Conservation (phyloP, 2,329 filamentous ascomycete species). For the Colletotrichum sidae region DNA sequence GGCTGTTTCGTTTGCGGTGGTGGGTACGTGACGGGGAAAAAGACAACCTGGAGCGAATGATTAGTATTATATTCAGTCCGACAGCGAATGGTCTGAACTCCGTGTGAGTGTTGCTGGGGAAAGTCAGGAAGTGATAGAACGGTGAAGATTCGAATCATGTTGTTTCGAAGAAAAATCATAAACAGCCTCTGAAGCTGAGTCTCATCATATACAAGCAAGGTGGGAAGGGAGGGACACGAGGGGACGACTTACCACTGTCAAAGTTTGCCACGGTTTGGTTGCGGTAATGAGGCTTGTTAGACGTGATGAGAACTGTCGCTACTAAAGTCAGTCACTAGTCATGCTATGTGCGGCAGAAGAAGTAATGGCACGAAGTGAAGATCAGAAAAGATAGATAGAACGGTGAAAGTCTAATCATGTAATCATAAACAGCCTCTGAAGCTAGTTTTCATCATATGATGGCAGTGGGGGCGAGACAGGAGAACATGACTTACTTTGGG, state of each 20-base stretch:
- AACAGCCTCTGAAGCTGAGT: conserved; percentile 58
- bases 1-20: no score
- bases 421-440: conserved; percentile 64
- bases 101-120: background rate
- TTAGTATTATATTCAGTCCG: no score
- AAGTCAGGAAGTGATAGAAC: conserved; percentile 41
- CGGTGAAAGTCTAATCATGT: conserved; percentile 53
- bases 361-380: background rate
- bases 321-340: no score
- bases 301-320: no score
- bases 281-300: no score
- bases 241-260: background rate
- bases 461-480: background rate
- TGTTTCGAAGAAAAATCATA: conserved; percentile 52
- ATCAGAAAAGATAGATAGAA: conserved; percentile 40
- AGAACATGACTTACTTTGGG: background rate
- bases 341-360: background rate
- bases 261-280: no score
- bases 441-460: conserved; percentile 51
- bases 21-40: no score
- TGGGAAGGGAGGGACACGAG: conserved; percentile 39
- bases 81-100: background rate
- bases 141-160: conserved; percentile 53
- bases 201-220: conserved; percentile 49
- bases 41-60: no score